These are phyloP conservation scores for Myxozyma lipomycoides DNA, from an alignment of 805 yeast species.

Conservation along the genomic window DNA sequence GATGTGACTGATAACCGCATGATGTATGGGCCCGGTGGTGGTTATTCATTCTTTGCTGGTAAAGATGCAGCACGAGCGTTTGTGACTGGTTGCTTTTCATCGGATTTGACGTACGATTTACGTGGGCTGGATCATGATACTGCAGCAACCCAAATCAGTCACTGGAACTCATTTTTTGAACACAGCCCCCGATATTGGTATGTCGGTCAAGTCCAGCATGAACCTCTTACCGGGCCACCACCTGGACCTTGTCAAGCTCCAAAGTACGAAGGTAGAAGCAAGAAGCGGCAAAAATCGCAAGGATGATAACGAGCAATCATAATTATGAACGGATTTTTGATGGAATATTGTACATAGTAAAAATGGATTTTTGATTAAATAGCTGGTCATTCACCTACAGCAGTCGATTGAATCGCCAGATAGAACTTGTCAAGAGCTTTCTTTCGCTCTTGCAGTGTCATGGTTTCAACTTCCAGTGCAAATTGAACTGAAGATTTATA, in stretches of 20 bases:
- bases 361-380: no score
- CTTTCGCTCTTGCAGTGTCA: constrained; percentile 4
- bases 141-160: constrained; percentile 41
- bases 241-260: constrained; percentile 46
- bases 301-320: background rate
- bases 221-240: constrained; percentile 45
- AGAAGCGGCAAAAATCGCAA: no score
- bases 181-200: constrained; percentile 52
- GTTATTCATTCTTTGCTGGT: constrained; percentile 58
- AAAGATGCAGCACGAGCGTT: constrained; percentile 65
- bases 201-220: constrained; percentile 54
- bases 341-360: background rate
- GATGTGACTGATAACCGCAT: constrained; percentile 54
- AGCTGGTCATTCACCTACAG: no score
- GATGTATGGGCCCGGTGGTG: constrained; percentile 58
- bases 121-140: constrained; percentile 51
- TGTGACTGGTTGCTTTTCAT: constrained; percentile 63
- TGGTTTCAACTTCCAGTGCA: constrained; percentile 14
- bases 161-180: constrained; percentile 54
- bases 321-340: background rate
- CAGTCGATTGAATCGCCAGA: background rate
- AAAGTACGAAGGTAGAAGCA: background rate
- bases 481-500: constrained; percentile 14
- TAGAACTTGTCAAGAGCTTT: constrained; percentile 12
- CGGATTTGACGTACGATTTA: constrained; percentile 59